Conservation (phyloP, 2,329 filamentous ascomycete genomes). For the Scedosporium minutisporum region DNA sequence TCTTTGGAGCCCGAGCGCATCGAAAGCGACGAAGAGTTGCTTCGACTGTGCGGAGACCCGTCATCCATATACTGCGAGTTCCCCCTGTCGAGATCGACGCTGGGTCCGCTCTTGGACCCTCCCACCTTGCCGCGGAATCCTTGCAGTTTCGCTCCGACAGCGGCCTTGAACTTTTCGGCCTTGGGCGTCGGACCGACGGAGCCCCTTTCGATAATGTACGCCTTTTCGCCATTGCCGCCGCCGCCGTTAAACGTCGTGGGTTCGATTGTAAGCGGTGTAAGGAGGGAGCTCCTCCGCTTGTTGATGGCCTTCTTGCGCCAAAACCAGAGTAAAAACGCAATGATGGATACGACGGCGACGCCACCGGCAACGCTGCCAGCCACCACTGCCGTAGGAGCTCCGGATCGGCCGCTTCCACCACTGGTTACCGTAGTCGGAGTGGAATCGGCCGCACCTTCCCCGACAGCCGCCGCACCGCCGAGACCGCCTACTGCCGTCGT, state of each 20-base stretch:
- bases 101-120: slow-evolving; percentile 24
- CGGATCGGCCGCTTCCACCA: slow-evolving; percentile 6
- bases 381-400: slow-evolving; percentile 30
- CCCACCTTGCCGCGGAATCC: slow-evolving; percentile 24
- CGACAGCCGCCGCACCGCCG: slow-evolving; percentile 2
- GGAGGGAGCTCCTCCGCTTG: slow-evolving; percentile 36
- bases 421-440: slow-evolving; percentile 2
- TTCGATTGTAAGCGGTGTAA: slow-evolving; percentile 35
- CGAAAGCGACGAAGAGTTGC: slow-evolving; percentile 19
- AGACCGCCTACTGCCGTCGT: slow-evolving; percentile 1
- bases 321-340: slow-evolving; percentile 41
- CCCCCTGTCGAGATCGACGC: slow-evolving; percentile 41
- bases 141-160: slow-evolving; percentile 23
- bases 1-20: slow-evolving; percentile 9
- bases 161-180: slow-evolving; percentile 29
- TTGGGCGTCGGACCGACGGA: slow-evolving; percentile 41
- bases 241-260: slow-evolving; percentile 9
- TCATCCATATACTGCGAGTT: slow-evolving; percentile 41
- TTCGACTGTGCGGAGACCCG: slow-evolving; percentile 25
- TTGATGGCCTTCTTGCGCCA: slow-evolving; percentile 32
- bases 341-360: slow-evolving; percentile 32
- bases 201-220: slow-evolving; percentile 32
- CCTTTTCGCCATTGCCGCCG: slow-evolving; percentile 17
- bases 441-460: slow-evolving; percentile 5
- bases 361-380: slow-evolving; percentile 43